Evolutionary conservation across 306 rosid genomes (phyloP), one percentile per base, ranked within the genome.

Genomic region (Urtica urens): DNA sequence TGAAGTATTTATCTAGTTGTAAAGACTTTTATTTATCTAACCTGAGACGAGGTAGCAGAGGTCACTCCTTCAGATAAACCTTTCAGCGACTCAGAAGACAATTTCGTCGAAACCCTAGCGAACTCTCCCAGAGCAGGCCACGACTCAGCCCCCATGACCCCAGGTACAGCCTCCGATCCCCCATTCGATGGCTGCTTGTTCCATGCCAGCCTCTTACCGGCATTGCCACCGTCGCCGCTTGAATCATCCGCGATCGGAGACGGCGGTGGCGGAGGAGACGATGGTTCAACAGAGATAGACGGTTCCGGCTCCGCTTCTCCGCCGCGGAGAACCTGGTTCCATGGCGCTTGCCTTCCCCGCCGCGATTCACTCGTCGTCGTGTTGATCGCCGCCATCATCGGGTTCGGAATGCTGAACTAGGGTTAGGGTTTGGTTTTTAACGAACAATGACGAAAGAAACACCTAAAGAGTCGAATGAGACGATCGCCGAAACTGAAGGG

Each of bases 81-180:
- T 79, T 74, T 76, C 8, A 73, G 40, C 1, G 80, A 54, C 25
- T 81, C 97, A 4, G 74, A 39, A 5, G 82, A 58, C 33, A 70
- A 65, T 66, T 80, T 83, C 18, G 60, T 22, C 0, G 72, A 34
- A 58, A 70, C 73, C 66, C 68, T 67, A 5, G 83, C 68, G 0
- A 94, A 67, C 65, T 73, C 83, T 7, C 87, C 72, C 43, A 81
- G 38, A 23, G 86, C 74, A 0, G 92, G 95, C 93, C 90, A 88
- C 12, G 90, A 76, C 7, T 47, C 77, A 7, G 74, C 75, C 25
- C 80, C 93, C 73, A 84, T 78, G 46, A 81, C 93, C n/a, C n/a
- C n/a, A 7, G 78, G 75, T 33, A 63, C 80, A 64, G 55, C 65
- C 61, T 76, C 90, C 4, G 55, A 58, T 1, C 64, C 70, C 14